A percentile compares a stretch with the other conserved stretches of the same genome.
Conservation (phyloP, 768 basidiomycete genomes). For the Pluteus cervinus region DNA sequence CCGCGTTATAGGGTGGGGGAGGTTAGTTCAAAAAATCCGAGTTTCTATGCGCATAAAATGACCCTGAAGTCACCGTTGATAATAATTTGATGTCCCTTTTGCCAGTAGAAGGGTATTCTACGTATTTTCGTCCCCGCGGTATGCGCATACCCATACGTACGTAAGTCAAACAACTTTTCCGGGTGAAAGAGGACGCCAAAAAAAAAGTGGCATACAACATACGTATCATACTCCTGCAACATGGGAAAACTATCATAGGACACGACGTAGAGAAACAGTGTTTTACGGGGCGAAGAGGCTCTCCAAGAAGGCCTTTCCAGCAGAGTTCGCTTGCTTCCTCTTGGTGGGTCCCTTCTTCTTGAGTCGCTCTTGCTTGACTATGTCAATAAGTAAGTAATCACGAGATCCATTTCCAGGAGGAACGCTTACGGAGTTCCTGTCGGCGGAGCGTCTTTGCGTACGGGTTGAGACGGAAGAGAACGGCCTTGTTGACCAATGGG, state of each 20-base stretch:
- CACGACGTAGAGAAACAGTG: background rate
- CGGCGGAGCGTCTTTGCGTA: conserved; percentile 93
- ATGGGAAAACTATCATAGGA: conserved; percentile 3
- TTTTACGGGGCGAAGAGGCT: conserved; percentile 81
- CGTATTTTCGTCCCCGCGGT: too few species aligned
- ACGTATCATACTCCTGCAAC: too few species aligned
- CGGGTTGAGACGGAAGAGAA: conserved; percentile 97
- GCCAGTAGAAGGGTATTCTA: too few species aligned
- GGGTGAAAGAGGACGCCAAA: background rate
- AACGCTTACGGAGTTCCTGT: conserved; percentile 76
- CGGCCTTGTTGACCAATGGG: conserved; percentile 87
- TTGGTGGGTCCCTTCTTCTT: conserved; percentile 63
- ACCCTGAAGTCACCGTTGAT: too few species aligned
- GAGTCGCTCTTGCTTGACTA: conserved; percentile 77
- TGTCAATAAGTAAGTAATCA: conserved; percentile 1
- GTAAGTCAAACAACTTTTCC: background rate
- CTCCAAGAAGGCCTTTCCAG: conserved; percentile 79
- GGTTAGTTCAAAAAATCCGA: too few species aligned
- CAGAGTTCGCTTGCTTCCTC: conserved; percentile 53
- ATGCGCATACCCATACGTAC: conserved; percentile 7
- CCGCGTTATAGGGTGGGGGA: too few species aligned
- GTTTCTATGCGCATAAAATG: too few species aligned
- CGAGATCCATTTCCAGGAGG: conserved; percentile 1
- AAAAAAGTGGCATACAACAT: conserved; percentile 1
- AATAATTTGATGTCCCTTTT: too few species aligned